Base-by-base conservation (phyloP, 2,329 filamentous ascomycete genomes). In the Alternaria arbusti region DNA sequence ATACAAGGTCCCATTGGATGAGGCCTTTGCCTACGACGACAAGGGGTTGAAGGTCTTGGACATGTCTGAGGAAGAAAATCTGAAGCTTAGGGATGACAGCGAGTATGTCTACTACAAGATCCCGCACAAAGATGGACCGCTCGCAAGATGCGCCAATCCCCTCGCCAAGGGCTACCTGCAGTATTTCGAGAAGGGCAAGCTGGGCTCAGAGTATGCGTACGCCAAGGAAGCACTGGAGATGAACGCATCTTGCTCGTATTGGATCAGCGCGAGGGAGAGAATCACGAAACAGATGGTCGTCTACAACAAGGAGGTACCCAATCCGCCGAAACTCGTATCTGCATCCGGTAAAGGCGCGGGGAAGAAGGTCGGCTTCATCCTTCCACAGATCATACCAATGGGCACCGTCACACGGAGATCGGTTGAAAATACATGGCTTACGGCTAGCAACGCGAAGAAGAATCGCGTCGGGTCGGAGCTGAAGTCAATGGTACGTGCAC, bases 161-260 rank as follows among this genome's bases (percentile, higher is more conserved):
- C 86, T 99, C 78, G 94, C 96, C 8, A 99, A 99, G 80, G 88
- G 91, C 11, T 99, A 98, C 72, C 83, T 97, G 61, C 80, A 89
- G 55, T 97, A 96, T 78, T 98, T 99, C 73, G 96, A 99, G 73
- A 92, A 91, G 36, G 95, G 94, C 0, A 92, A 87, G 0, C 83
- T 99, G 4, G 92, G 93, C 0, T 98, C 95, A 0, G 91, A 97
- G 78, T 98, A 91, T 73, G 79, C 89, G 0, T 95, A 97, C 73
- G 96, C 96, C 0, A 98, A 96, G 75, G 94, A 97, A 78, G 96
- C 96, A 0, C 83, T 99, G 46, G 92, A 98, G 72, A 99, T 99
- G 96, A 99, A 99, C 72, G 94, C 96, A 0, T 97, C 94, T 0
- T 99, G 96, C 78, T 98, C 95, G 1, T 99, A 99, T 80, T 99